Evolutionary conservation across 192 early-diverging fungal species (phyloP).

Genomic region (Coemansia sp.): DNA sequence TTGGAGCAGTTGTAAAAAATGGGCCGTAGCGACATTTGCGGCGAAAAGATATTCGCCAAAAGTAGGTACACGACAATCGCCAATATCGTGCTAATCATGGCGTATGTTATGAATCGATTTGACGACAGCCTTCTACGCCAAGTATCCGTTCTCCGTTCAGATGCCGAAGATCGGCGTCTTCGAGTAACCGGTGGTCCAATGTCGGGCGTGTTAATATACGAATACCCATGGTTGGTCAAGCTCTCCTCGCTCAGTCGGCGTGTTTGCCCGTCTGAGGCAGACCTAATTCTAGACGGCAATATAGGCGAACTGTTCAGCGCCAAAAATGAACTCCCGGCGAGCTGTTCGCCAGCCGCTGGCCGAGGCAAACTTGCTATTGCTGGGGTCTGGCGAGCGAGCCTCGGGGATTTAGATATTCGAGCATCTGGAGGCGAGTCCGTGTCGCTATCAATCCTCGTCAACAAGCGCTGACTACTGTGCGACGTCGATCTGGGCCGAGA

Average conservation of each 20-base stretch:
- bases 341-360: not conserved
- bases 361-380: not conserved
- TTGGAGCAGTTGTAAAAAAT: slow-evolving; percentile 22
- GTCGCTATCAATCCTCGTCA: not conserved
- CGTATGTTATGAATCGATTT: slow-evolving; percentile 4
- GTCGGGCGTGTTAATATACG: not conserved
- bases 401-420: not conserved
- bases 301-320: not conserved
- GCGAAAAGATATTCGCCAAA: slow-evolving; percentile 19
- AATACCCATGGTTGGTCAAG: not conserved
- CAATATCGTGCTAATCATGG: not conserved
- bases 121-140: slow-evolving; percentile 15
- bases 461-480: not conserved
- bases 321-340: not conserved
- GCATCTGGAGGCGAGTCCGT: not conserved
- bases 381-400: not conserved
- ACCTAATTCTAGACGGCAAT: not conserved
- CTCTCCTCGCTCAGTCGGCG: not conserved
- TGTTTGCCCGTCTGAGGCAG: not conserved
- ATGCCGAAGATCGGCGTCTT: not conserved
- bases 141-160: not conserved
- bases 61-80: not conserved
- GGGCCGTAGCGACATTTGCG: slow-evolving; percentile 13
- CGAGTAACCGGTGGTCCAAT: not conserved
- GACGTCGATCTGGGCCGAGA: not conserved